Conservation (phyloP, 2,329 filamentous ascomycete species). For the Fusarium bulbicola region DNA sequence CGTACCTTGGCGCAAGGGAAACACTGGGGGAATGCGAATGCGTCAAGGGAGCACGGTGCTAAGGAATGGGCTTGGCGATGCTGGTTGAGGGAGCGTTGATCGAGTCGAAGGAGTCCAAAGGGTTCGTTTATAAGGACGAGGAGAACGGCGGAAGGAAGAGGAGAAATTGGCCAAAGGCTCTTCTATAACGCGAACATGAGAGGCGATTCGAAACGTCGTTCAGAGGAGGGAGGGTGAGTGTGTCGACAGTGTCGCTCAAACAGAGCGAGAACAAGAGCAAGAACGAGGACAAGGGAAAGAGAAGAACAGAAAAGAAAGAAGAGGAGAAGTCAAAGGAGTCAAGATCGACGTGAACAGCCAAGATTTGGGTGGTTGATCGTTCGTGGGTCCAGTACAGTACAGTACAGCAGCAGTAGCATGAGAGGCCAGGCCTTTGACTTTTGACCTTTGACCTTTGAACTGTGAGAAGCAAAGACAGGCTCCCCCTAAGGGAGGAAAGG, state of each 20-base stretch:
- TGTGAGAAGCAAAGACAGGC: neutral
- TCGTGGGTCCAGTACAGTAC: conserved; percentile 30
- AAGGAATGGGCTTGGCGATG: conserved; percentile 24
- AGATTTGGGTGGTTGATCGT: conserved; percentile 33
- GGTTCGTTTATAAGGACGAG: conserved; percentile 14
- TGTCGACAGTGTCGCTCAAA: conserved; percentile 29
- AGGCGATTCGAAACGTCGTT: conserved; percentile 24
- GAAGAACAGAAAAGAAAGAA: conserved; percentile 13
- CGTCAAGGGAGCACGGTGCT: conserved; percentile 19
- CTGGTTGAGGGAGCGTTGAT: conserved; percentile 27
- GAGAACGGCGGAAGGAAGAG: conserved; percentile 27
- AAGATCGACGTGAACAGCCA: conserved; percentile 36
- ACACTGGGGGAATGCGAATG: conserved; percentile 14
- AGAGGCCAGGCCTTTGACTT: neutral
- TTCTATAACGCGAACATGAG: conserved; percentile 51
- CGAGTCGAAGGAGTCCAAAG: conserved; percentile 13
- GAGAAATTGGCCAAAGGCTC: conserved; percentile 37
- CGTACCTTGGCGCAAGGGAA: conserved; percentile 33
- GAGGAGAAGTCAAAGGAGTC: conserved; percentile 32
- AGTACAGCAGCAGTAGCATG: neutral
- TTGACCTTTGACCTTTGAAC: neutral
- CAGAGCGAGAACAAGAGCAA: conserved; percentile 22
- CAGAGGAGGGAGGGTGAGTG: neutral
- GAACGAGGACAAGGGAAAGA: neutral
- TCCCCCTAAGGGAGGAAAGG: neutral